Base-by-base conservation (phyloP, 768 basidiomycete species). In the Floccularia luteovirens region DNA sequence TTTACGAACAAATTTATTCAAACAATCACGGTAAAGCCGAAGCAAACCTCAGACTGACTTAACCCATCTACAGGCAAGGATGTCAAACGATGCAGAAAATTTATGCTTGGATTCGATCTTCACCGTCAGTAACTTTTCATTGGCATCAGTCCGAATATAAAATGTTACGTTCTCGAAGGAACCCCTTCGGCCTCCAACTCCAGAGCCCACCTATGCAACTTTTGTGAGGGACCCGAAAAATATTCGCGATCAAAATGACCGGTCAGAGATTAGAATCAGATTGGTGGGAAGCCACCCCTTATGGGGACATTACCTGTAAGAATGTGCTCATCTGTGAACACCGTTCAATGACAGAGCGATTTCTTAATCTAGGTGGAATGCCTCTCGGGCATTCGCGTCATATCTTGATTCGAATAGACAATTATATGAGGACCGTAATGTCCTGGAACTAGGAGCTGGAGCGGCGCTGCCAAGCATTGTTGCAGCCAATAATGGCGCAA, bases 361-460 rank as follows among this genome's bases (percentile, higher is more conserved):
- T n/a, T 38, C 31, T 12, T 17, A 31, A 1, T 36, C 12, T 34
- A 89, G 88, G 44, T 90, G 88, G 86, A 90, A 90, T 51, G 85
- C 88, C 2, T 77, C 85, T 1, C 64, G 81, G 3, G 72, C 80
- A 0, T 71, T 90, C 36, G 83, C 87, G 10, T 67, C 75, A 0
- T 87, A 79, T 53, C 64, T 89, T 1, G 84, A 88, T 44, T 56
- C 60, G 8, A 67, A 80, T 39, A 50, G 52, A 0, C 56, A 67
- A 1, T 48, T 82, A 0, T 79, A 75, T 32, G 64, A 59, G 24
- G 59, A 56, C 35, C 47, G 49, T 5, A 58, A 51, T 19, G 78
- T 97, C 0, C 66, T 97, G 1, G 96, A 99, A 57, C 75, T 98
- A 0, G 96, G 96, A 0, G 96, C 96, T 0, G 96, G 92, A 0